These are phyloP conservation scores for Mycogone perniciosa DNA, from an alignment of 2,329 filamentous ascomycete genomes.

Conservation along the genomic window DNA sequence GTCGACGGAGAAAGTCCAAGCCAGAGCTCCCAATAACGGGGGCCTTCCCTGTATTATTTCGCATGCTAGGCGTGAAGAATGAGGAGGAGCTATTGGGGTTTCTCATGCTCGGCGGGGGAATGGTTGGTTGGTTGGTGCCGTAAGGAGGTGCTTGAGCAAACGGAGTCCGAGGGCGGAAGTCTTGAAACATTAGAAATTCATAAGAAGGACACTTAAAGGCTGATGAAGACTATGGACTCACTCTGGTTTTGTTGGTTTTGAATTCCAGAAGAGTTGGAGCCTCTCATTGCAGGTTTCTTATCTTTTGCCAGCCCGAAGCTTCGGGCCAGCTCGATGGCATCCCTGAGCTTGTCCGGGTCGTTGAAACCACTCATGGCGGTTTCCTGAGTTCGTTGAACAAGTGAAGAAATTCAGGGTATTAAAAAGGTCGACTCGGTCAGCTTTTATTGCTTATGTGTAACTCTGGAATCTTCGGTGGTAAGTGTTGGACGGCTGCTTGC, in stretches of 20 bases:
- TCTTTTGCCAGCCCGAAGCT: constrained; percentile 18
- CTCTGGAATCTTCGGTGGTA: too few relatives aligned
- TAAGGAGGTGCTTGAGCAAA: too few relatives aligned
- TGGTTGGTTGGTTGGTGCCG: background rate
- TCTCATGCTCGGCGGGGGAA: constrained; percentile 16
- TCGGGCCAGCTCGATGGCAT: constrained; percentile 21
- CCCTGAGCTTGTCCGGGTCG: constrained; percentile 22
- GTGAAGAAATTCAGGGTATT: background rate
- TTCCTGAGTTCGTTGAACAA: background rate
- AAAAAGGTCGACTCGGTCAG: too few relatives aligned
- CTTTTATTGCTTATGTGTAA: too few relatives aligned
- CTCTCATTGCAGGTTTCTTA: background rate
- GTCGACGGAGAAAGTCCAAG: constrained; percentile 19
- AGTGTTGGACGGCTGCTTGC: too few relatives aligned
- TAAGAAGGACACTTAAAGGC: too few relatives aligned
- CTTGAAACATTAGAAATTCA: too few relatives aligned
- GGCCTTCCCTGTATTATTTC: constrained; percentile 9
- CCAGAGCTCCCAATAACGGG: constrained; percentile 17
- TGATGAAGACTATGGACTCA: background rate
- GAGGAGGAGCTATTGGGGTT: constrained; percentile 11
- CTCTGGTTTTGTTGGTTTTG: background rate
- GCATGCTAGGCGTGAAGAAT: constrained; percentile 13
- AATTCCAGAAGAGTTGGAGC: background rate
- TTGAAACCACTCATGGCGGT: constrained; percentile 17
- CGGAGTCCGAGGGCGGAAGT: too few relatives aligned